A percentile compares a stretch with the other conserved stretches of the same genome.
Conservation (phyloP, 2,329 filamentous ascomycete genomes). For the Epichloe hybrida region DNA sequence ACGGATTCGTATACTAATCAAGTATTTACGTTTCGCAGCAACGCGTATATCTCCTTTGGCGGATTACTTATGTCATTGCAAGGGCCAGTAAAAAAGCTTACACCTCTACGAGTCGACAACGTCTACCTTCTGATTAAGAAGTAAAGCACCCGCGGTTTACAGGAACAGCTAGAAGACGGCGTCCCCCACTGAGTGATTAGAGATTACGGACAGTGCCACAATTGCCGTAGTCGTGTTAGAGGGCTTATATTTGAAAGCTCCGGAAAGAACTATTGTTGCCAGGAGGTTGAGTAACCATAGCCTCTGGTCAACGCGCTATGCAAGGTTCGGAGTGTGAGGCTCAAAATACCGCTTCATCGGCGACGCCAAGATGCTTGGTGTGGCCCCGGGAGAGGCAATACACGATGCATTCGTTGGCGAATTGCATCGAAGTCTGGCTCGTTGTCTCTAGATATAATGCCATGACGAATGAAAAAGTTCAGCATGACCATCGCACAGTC, state of each 20-base stretch:
- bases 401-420: slow-evolving; percentile 58
- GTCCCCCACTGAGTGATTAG: background rate
- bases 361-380: slow-evolving; percentile 28
- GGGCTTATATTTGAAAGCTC: background rate
- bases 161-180: background rate
- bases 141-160: background rate
- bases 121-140: slow-evolving; percentile 92
- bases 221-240: background rate
- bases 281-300: background rate
- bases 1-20: background rate
- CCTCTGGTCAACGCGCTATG: too few relatives aligned
- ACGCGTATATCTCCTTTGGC: slow-evolving; percentile 88
- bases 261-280: background rate
- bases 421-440: slow-evolving; percentile 72
- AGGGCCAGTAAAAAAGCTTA: slow-evolving; percentile 90
- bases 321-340: background rate
- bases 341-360: background rate
- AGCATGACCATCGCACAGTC: slow-evolving; percentile 77
- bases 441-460: slow-evolving; percentile 64
- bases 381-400: slow-evolving; percentile 65
- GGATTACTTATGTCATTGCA: slow-evolving; percentile 82
- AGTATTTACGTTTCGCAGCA: slow-evolving; percentile 37
- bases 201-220: background rate
- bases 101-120: slow-evolving; percentile 80
- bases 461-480: slow-evolving; percentile 82